These are phyloP conservation scores for Quercus phellos DNA, from an alignment of 331 rosid genomes.

Conservation along the genomic window DNA sequence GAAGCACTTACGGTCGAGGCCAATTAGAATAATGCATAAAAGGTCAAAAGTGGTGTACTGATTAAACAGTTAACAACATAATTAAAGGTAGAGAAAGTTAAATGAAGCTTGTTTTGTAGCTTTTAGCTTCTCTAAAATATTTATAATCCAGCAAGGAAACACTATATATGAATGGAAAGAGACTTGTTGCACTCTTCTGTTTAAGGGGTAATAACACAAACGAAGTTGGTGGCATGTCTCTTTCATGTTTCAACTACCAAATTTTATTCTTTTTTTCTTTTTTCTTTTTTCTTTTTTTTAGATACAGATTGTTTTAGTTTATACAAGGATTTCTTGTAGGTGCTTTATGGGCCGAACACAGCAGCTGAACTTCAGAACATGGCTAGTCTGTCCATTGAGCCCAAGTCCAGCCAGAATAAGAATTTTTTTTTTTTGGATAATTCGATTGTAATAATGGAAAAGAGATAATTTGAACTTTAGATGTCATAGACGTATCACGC, in stretches of 20 bases:
- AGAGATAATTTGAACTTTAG: too few species aligned
- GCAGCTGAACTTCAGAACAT: too few species aligned
- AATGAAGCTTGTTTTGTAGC: conserved; percentile 18
- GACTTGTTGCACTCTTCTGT: conserved; percentile 14
- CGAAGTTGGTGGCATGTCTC: conserved; percentile 36
- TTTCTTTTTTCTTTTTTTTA: too few species aligned
- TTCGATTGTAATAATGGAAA: too few species aligned
- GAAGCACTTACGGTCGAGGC: neutral
- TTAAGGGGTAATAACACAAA: conserved; percentile 8
- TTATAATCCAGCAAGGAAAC: too few species aligned
- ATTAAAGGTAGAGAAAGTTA: conserved; percentile 6
- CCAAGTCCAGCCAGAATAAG: too few species aligned
- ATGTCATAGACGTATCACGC: accelerated
- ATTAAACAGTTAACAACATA: neutral
- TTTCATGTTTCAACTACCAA: conserved; percentile 39
- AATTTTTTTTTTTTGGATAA: too few species aligned
- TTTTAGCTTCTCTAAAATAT: conserved; percentile 14
- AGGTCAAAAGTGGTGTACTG: conserved; percentile 1
- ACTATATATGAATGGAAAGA: conserved; percentile 9
- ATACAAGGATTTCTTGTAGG: neutral
- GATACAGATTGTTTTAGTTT: conserved; percentile 7
- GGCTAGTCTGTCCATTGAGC: too few species aligned
- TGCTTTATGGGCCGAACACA: neutral
- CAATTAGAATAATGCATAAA: too few species aligned
- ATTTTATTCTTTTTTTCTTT: too few species aligned